Evolutionary conservation across 768 basidiomycete species (phyloP).

Genomic region (Serendipita sp.): DNA sequence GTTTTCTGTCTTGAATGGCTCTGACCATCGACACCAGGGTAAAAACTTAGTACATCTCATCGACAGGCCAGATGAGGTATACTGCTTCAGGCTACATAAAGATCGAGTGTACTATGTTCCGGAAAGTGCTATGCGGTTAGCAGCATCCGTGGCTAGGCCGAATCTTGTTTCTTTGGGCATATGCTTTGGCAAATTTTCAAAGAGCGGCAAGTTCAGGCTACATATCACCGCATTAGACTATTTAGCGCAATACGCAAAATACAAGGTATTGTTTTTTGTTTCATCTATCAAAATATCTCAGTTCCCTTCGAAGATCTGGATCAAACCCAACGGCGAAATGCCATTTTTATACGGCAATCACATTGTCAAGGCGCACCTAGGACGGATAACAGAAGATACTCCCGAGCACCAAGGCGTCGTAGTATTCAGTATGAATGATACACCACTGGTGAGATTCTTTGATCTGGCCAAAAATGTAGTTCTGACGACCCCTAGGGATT

Average conservation of each 20-base stretch:
- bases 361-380: conserved; percentile 95
- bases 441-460: conserved; percentile 54
- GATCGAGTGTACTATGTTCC: conserved; percentile 96
- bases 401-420: conserved; percentile 98
- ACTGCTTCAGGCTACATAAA: conserved; percentile 89
- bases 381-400: conserved; percentile 95
- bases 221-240: conserved; percentile 89
- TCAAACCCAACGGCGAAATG: conserved; percentile 98
- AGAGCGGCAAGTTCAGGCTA: conserved; percentile 93
- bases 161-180: conserved; percentile 89
- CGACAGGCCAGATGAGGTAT: conserved; percentile 83
- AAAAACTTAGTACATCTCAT: conserved; percentile 93
- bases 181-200: conserved; percentile 95
- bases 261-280: conserved; percentile 50
- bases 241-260: conserved; percentile 90
- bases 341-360: conserved; percentile 98
- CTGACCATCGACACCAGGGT: conserved; percentile 36
- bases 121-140: conserved; percentile 81
- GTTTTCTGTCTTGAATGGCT: not conserved
- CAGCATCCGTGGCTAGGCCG: conserved; percentile 79
- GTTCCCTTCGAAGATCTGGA: conserved; percentile 60
- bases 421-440: conserved; percentile 88
- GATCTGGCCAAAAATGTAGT: not conserved
- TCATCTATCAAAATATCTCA: conserved; percentile 1
- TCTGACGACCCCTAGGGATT: conserved; percentile 51